Evolutionary conservation across 2,329 filamentous ascomycete genomes (phyloP).

Genomic region (Emydomyces testavorans): DNA sequence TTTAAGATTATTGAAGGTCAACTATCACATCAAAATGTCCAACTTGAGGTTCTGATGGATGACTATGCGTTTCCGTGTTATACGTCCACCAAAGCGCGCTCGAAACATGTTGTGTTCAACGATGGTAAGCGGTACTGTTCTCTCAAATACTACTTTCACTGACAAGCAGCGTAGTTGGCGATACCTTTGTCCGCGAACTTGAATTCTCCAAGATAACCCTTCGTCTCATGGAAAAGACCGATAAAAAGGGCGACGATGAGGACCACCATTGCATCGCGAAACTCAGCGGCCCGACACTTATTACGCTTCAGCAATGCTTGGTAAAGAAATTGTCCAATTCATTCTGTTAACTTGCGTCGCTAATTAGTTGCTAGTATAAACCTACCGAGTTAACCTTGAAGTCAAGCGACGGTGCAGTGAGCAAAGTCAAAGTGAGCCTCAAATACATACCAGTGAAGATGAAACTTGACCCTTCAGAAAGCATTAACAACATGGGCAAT

Average conservation of each 20-base stretch:
- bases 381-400: conserved; percentile 71
- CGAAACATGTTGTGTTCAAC: conserved; percentile 61
- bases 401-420: conserved; percentile 62
- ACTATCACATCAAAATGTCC: conserved; percentile 61
- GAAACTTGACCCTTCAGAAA: conserved; percentile 85
- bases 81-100: conserved; percentile 62
- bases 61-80: conserved; percentile 91
- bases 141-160: conserved; percentile 6
- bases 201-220: conserved; percentile 90
- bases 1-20: conserved; percentile 91
- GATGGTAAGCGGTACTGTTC: conserved; percentile 48
- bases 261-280: conserved; percentile 69
- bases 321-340: conserved; percentile 39
- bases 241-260: conserved; percentile 52
- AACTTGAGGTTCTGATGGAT: conserved; percentile 83
- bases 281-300: conserved; percentile 70
- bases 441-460: conserved; percentile 94
- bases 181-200: conserved; percentile 93
- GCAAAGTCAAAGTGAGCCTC: conserved; percentile 77
- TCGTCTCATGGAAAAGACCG: conserved; percentile 67
- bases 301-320: conserved; percentile 77
- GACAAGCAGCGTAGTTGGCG: conserved; percentile 48
- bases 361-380: conserved; percentile 55
- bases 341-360: background rate
- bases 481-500: conserved; percentile 97